Base-by-base conservation (phyloP, 108 stramenopile genomes). In the Cyclotella kingstonii region DNA sequence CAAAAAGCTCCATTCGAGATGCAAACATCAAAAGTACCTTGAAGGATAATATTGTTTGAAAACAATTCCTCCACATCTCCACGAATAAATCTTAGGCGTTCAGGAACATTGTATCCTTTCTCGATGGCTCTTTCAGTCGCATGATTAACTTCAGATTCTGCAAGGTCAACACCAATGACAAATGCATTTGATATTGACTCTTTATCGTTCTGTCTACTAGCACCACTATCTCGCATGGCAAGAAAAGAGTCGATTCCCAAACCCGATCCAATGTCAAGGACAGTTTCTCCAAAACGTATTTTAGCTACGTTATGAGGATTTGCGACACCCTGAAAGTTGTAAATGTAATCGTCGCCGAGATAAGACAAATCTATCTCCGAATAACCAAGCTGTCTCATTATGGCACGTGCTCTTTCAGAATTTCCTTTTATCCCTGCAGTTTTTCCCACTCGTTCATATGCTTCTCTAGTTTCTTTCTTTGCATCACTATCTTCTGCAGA, bases 311-410 rank as follows among this genome's bases (percentile, higher is more conserved):
- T 12, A 46, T 84, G 84, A 0, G 87, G 87, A 73, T 84, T 81
- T 11, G 84, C 84, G 10, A 89, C 87, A n/a, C 87, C 87, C 58
- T 89, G 87, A 59, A 76, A 89, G 56, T 89, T 89, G 81, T 79
- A 84, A 44, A 75, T 56, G 14, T 75, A 84, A 54, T 84, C 84
- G 5, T 54, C 54, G 46, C 84, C 87, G 18, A 80, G 76, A 40
- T 73, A 62, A 5, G 65, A 60, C 21, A 85, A 54, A 57, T 89
- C 76, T 42, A 80, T 63, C 12, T 84, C 70, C 17, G 81, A 66
- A 53, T 89, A 89, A 11, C 81, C 79, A 25, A 89, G 26, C 26
- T 49, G 57, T 10, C 77, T 53, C 87, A 89, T 81, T 56, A 89
- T 89, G 52, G 78, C 78, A 21, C 61, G 69, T 15, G 87, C 87